Percentiles rank a stretch among this genome's conserved stretches.
Conservation (phyloP, 352 stramenopile species). For the Pythium vanterpoolii region DNA sequence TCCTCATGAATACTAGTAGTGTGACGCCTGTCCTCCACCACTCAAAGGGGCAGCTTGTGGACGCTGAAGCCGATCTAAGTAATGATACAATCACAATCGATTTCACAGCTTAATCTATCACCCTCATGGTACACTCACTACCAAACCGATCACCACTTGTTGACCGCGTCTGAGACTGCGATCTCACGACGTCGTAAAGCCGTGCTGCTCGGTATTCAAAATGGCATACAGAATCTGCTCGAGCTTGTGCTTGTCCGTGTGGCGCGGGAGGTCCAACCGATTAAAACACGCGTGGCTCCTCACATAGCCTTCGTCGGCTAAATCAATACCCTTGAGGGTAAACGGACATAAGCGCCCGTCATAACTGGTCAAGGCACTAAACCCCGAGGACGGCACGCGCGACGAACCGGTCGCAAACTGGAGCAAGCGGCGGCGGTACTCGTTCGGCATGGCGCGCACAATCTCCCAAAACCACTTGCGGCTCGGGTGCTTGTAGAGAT, state of each 20-base stretch:
- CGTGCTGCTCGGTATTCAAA: constrained; percentile 58
- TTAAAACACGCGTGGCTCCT: constrained; percentile 50
- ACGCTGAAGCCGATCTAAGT: too few species aligned
- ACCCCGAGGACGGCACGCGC: constrained; percentile 30
- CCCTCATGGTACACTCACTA: too few species aligned
- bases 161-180: too few species aligned
- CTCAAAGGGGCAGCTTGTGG: too few species aligned
- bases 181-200: constrained; percentile 51
- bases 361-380: constrained; percentile 21
- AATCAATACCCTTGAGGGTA: constrained; percentile 20
- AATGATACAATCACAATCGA: too few species aligned
- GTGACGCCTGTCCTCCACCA: too few species aligned
- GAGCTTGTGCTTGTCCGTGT: constrained; percentile 55
- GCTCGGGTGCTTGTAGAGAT: constrained; percentile 34
- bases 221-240: constrained; percentile 54
- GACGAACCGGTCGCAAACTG: constrained; percentile 29
- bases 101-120: too few species aligned
- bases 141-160: too few species aligned
- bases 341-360: constrained; percentile 23
- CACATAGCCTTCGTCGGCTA: constrained; percentile 10
- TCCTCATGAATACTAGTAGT: too few species aligned
- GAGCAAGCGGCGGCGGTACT: constrained; percentile 23
- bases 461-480: constrained; percentile 93
- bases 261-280: constrained; percentile 87
- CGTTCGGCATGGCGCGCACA: constrained; percentile 20